These are phyloP conservation scores for Aspergillus novofumigatus DNA, from an alignment of 2,329 filamentous ascomycete species.

Conservation along the genomic window DNA sequence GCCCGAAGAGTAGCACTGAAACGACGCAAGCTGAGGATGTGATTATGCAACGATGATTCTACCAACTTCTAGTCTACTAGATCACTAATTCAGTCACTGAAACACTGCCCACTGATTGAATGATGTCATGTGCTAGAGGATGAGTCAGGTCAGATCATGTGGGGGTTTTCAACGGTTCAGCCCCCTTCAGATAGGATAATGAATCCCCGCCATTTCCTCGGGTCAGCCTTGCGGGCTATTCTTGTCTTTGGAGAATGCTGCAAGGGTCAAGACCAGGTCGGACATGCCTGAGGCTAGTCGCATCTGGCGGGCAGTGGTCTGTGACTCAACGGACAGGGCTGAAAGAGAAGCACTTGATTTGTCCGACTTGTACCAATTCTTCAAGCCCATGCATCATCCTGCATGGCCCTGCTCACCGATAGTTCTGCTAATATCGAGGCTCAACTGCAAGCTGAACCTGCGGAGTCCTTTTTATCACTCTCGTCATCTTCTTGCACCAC, in stretches of 20 bases:
- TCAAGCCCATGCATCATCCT: background rate
- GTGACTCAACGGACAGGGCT: background rate
- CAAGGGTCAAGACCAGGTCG: background rate
- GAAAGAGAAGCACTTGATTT: background rate
- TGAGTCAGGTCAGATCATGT: background rate
- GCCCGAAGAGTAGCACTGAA: background rate
- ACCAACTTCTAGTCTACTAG: background rate
- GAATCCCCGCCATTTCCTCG: background rate
- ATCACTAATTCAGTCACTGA: background rate
- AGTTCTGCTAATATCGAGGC: background rate
- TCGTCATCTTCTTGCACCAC: background rate
- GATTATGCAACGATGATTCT: background rate
- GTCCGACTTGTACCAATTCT: background rate
- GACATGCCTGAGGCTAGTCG: background rate
- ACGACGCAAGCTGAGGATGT: background rate
- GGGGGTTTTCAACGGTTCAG: background rate
- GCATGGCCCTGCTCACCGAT: background rate
- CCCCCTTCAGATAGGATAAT: background rate
- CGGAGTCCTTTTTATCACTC: background rate
- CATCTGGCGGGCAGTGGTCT: background rate
- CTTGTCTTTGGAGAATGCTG: background rate
- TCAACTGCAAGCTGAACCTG: background rate
- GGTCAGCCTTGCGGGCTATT: background rate
- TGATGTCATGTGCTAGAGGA: background rate
- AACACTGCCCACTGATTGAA: background rate